A percentile compares a stretch with the other conserved stretches of the same genome.
Conservation (phyloP, 2,329 filamentous ascomycete species). For the Colletotrichum destructivum region DNA sequence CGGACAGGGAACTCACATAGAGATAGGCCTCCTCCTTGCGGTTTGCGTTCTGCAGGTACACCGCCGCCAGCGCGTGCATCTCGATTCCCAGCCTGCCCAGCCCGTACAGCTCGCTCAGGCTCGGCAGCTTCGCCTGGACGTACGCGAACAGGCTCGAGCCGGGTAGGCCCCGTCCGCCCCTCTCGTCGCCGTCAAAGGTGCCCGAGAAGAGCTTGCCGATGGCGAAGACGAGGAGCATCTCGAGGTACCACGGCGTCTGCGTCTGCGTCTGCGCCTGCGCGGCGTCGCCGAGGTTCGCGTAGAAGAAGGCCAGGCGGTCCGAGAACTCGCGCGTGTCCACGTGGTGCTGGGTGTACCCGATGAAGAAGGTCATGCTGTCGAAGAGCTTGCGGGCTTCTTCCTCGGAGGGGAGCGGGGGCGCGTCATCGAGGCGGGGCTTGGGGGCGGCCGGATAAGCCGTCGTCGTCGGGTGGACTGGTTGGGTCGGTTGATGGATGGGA, state of each 20-base stretch:
- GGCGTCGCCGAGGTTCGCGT: slow-evolving; percentile 8
- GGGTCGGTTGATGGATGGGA: neutral
- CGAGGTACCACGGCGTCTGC: slow-evolving; percentile 33
- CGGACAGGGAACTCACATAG: slow-evolving; percentile 23
- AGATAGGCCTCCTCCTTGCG: slow-evolving; percentile 42
- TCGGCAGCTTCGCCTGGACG: slow-evolving; percentile 25
- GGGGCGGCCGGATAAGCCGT: neutral
- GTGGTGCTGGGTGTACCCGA: slow-evolving; percentile 47
- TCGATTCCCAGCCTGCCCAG: slow-evolving; percentile 37
- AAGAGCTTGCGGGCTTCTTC: slow-evolving; percentile 42
- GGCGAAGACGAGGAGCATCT: slow-evolving; percentile 39
- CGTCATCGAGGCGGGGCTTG: slow-evolving; percentile 8
- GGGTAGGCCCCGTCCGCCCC: slow-evolving; percentile 6
- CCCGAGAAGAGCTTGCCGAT: slow-evolving; percentile 39
- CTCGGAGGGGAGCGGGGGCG: slow-evolving; percentile 37
- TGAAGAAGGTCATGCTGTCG: slow-evolving; percentile 45
- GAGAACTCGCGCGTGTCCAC: slow-evolving; percentile 46
- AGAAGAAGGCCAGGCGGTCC: slow-evolving; percentile 37
- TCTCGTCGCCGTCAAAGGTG: slow-evolving; percentile 7
- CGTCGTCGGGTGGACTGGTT: too few relatives aligned
- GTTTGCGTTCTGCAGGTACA: slow-evolving; percentile 40
- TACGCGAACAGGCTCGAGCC: slow-evolving; percentile 26
- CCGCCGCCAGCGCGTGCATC: slow-evolving; percentile 34
- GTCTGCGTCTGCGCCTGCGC: neutral
- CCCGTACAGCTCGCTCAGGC: slow-evolving; percentile 15